Conservation (phyloP, 2,329 filamentous ascomycete genomes). For the Drechslerella dactyloides region DNA sequence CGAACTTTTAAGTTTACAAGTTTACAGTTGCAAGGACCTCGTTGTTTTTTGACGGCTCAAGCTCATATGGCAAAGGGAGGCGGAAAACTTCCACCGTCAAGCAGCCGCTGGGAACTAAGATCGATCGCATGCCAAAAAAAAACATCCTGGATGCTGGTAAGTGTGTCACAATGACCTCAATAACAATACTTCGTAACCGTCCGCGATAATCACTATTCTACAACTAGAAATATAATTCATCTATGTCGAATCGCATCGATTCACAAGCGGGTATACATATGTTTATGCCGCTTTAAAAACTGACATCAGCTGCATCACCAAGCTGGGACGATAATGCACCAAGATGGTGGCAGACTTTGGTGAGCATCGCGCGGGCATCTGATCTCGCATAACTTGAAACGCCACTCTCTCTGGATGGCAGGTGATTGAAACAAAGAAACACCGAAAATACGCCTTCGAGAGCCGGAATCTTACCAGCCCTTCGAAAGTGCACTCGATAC, state of each 20-base stretch:
- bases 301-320: not conserved
- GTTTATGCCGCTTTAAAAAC: not conserved
- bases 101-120: not conserved
- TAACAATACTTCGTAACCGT: not conserved
- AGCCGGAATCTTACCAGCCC: not conserved
- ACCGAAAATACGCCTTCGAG: not conserved
- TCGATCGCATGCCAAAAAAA: not conserved
- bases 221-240: too few relatives aligned
- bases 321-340: not conserved
- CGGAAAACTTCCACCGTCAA: not conserved
- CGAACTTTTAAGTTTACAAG: too few relatives aligned
- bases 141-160: not conserved
- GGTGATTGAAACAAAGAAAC: constrained; percentile 4
- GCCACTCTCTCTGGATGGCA: constrained; percentile 3
- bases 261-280: too few relatives aligned
- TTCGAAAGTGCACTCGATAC: not conserved
- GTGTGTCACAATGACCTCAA: not conserved
- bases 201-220: too few relatives aligned
- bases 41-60: not conserved
- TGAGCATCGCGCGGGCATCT: constrained; percentile 10
- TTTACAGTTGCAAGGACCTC: not conserved
- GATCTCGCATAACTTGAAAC: constrained; percentile 49
- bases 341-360: not conserved
- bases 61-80: not conserved
- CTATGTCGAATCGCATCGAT: too few relatives aligned